Evolutionary conservation across 306 rosid species (phyloP), one percentile per base, ranked within the genome.

Genomic region (Rosa lucieae): DNA sequence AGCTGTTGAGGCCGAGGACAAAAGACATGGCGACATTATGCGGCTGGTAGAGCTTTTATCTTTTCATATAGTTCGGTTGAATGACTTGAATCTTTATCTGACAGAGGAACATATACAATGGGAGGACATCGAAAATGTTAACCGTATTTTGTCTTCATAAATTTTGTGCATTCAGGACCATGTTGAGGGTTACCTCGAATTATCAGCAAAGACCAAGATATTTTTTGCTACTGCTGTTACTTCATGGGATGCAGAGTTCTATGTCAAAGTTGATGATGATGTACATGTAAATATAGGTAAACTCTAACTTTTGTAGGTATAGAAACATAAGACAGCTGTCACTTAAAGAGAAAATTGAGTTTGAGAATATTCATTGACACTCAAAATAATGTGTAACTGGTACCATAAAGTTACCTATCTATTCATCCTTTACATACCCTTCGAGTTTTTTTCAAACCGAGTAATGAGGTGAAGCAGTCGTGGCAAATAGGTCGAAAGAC

Each of bases 241-340:
- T 42, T 75, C 78, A 21, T 88, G 92, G 91, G 92, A 88, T 67
- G 89, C 91, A 18, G 89, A 88, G 74, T 88, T 88, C 77, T 88
- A 86, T 11, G 85, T 88, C 76, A 88, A 88, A 78, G 91, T 88
- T 63, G 91, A 88, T 26, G 92, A 88, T 72, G 92, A 88, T 67
- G 92, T 88, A 29, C 92, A 88, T 74, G 92, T 88, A 40, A 88
- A 88, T 70, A 80, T 88, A 86, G 92, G 92, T 88, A 81, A 48
- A 53, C 44, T 43, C 40, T n/a, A n/a, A 49, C 17, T 39, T 53
- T 73, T n/a, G 49, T 53, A 20, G 49, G 77, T 20, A 18, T 72
- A 52, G 23, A 29, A 73, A n/a, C 48, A 52, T 73, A 37, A 52
- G 49, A 73, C n/a, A 53, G 58, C 12, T 53, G 14, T 35, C 6